phyloP scores from a whole-genome alignment of 768 basidiomycete species.

The Amanita pallidorosea region DNA sequence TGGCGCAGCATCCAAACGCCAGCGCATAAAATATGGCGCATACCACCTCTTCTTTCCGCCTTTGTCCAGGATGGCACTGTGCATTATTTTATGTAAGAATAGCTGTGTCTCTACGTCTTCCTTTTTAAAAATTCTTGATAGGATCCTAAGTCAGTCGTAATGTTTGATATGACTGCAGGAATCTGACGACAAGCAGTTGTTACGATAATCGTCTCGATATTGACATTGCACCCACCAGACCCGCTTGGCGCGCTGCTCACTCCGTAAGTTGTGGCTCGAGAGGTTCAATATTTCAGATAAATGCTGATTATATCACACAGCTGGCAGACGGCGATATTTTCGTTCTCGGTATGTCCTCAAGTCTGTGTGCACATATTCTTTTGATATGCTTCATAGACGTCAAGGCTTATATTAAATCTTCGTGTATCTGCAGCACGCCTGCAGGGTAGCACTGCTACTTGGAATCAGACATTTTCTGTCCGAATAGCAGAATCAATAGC shows the following conservation, averaged over 20 bases:
- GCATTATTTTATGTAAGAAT: not conserved
- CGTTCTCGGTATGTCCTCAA: not conserved
- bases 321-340: not conserved
- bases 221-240: not conserved
- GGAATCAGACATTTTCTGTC: not conserved
- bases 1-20: not conserved
- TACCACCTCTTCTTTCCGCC: not conserved
- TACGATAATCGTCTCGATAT: not conserved
- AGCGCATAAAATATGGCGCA: not conserved
- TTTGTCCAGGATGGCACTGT: not conserved
- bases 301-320: not conserved
- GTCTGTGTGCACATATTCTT: not conserved
- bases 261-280: not conserved
- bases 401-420: slow-evolving; percentile 1
- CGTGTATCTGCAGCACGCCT: not conserved
- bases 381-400: not conserved
- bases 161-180: not conserved
- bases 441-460: not conserved
- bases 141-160: not conserved
- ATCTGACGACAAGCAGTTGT: not conserved
- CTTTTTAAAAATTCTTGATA: not conserved
- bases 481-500: not conserved
- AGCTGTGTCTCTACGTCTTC: not conserved
- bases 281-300: not conserved
- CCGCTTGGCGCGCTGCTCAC: not conserved